These are phyloP conservation scores for Coemansia sp. DNA, from an alignment of 192 early-diverging fungal species.

Conservation along the genomic window DNA sequence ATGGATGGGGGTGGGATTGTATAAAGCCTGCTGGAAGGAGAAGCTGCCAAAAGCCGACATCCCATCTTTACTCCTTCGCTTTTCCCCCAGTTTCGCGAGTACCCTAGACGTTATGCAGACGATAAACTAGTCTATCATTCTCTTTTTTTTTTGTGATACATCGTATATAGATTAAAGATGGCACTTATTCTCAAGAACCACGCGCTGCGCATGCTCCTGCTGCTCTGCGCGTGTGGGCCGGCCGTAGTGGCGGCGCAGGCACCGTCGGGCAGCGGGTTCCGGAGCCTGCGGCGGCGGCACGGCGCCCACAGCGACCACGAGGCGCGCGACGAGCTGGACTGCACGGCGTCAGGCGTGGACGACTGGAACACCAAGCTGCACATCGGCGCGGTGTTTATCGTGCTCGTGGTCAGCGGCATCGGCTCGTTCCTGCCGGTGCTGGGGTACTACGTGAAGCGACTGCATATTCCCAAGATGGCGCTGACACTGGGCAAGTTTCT, in stretches of 20 bases:
- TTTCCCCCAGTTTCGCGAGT: not conserved
- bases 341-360: constrained; percentile 24
- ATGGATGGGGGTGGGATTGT: too few species aligned
- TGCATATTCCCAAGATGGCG: constrained; percentile 31
- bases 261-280: too few species aligned
- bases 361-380: constrained; percentile 49
- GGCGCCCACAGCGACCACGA: constrained; percentile 11
- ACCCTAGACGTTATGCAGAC: constrained; percentile 28
- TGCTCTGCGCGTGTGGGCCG: not conserved
- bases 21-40: too few species aligned
- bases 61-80: not conserved
- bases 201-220: not conserved
- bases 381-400: constrained; percentile 56
- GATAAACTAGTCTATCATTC: not conserved
- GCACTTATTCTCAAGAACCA: not conserved
- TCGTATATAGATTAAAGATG: not conserved
- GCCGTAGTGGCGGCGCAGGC: too few species aligned
- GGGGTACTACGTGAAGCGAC: constrained; percentile 28
- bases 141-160: not conserved
- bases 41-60: not conserved
- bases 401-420: constrained; percentile 50
- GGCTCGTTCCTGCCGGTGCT: constrained; percentile 56
- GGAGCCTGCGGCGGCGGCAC: constrained; percentile 4
- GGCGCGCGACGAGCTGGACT: constrained; percentile 21
- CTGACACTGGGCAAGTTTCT: constrained; percentile 56